These are phyloP conservation scores for Chrysosporium keratinophilum DNA, from an alignment of 2,329 filamentous ascomycete genomes.

Conservation along the genomic window DNA sequence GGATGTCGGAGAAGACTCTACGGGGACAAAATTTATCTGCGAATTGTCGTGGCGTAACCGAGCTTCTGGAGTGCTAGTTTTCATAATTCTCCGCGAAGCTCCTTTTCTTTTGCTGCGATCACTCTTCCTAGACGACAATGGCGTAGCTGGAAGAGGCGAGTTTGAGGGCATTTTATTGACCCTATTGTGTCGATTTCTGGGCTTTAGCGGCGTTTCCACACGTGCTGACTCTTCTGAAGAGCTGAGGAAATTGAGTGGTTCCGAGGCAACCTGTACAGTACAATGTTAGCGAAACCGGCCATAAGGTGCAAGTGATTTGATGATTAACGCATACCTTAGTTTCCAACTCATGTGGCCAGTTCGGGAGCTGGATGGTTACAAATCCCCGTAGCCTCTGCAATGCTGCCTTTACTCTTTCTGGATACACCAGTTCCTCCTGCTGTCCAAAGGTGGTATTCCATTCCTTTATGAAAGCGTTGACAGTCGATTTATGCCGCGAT, in stretches of 20 bases:
- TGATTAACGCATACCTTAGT: conserved; percentile 22
- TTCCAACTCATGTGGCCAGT: conserved; percentile 32
- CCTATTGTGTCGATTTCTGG: neutral
- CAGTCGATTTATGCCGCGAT: conserved; percentile 42
- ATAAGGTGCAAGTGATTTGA: neutral
- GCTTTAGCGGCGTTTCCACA: neutral
- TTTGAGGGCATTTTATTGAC: conserved; percentile 1
- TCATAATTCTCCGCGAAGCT: neutral
- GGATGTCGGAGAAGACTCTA: conserved; percentile 50
- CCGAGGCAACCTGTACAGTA: conserved; percentile 13
- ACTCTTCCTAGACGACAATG: neutral
- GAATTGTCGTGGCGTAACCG: conserved; percentile 68
- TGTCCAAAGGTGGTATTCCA: conserved; percentile 65
- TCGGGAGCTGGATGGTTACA: conserved; percentile 43
- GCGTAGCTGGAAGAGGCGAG: conserved; percentile 1
- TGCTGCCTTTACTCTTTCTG: conserved; percentile 51
- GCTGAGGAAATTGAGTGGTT: conserved; percentile 34
- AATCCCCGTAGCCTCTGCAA: conserved; percentile 52
- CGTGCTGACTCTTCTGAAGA: conserved; percentile 39
- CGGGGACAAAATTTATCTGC: conserved; percentile 64
- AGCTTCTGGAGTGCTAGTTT: conserved; percentile 38
- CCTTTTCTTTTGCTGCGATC: conserved; percentile 4
- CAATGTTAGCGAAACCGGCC: conserved; percentile 6
- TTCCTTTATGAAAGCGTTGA: conserved; percentile 44
- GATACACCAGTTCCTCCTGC: conserved; percentile 52